phyloP scores from a whole-genome alignment of 768 basidiomycete genomes.

The Hypsizygus marmoreus region DNA sequence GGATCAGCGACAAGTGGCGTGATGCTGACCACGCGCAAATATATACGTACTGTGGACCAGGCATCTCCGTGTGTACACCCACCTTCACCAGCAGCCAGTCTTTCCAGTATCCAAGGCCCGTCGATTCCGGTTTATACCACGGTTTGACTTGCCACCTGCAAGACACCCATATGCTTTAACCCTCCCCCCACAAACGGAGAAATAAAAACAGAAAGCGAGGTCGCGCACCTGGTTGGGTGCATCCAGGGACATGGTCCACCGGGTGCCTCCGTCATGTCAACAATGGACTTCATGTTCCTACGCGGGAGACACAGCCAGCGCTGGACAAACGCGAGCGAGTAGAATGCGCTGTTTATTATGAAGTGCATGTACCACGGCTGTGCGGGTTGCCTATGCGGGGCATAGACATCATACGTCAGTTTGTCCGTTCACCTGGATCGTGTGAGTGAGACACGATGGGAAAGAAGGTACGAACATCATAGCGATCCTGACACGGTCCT shows the following conservation, averaged over 20 bases:
- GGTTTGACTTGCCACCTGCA: slow-evolving; percentile 37
- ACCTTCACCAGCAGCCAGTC: slow-evolving; percentile 35
- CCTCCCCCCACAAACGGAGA: too few relatives aligned
- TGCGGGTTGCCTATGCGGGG: slow-evolving; percentile 38
- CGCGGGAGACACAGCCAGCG: slow-evolving; percentile 43
- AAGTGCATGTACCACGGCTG: slow-evolving; percentile 36
- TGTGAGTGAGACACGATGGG: background rate
- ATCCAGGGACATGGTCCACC: slow-evolving; percentile 30
- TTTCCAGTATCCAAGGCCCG: slow-evolving; percentile 24
- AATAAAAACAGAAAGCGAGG: background rate
- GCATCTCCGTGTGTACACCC: slow-evolving; percentile 38
- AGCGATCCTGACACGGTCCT: slow-evolving; percentile 45
- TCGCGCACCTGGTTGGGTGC: slow-evolving; percentile 33
- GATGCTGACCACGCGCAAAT: too few relatives aligned
- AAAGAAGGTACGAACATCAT: slow-evolving; percentile 43
- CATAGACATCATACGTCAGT: too few relatives aligned
- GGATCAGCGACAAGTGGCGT: background rate
- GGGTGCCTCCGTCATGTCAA: slow-evolving; percentile 25
- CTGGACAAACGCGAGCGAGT: slow-evolving; percentile 31
- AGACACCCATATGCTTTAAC: background rate
- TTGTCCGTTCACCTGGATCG: too few relatives aligned
- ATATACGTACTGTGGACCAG: slow-evolving; percentile 38
- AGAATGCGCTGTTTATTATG: slow-evolving; percentile 25
- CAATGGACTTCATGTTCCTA: slow-evolving; percentile 15
- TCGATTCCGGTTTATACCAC: slow-evolving; percentile 48